Evolutionary conservation across 148 eudicot species (phyloP).

Genomic region (Talinum fruticosum): DNA sequence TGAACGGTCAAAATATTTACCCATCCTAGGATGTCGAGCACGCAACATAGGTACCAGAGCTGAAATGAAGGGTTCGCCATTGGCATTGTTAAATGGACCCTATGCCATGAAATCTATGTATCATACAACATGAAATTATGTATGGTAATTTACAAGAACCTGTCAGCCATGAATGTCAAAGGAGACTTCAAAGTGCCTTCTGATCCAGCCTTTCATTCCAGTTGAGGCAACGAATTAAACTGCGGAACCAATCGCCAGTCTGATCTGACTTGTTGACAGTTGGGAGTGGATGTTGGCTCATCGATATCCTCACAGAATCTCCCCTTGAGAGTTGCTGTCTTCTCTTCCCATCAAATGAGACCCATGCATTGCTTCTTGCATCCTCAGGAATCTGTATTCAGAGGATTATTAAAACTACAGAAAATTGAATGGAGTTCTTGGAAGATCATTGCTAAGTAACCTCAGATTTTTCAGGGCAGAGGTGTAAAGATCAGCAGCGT

Average conservation of each 20-base stretch:
- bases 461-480: not conserved
- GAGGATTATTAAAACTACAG: not conserved
- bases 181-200: constrained; percentile 65
- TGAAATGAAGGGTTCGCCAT: not conserved
- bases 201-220: constrained; percentile 98
- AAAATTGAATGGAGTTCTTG: not conserved
- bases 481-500: not conserved
- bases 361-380: constrained; percentile 99
- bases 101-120: constrained; percentile 22
- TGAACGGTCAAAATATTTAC: not conserved
- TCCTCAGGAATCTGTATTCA: constrained; percentile 74
- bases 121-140: constrained; percentile 22
- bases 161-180: constrained; percentile 7
- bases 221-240: constrained; percentile 91
- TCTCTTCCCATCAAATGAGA: constrained; percentile 98
- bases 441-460: not conserved
- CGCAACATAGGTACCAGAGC: not conserved
- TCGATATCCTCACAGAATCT: constrained; percentile 76
- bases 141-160: constrained; percentile 42
- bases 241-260: constrained; percentile 97
- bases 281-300: constrained; percentile 98
- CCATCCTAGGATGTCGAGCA: not conserved
- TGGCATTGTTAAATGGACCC: constrained; percentile 8
- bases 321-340: constrained; percentile 98
- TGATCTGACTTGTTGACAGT: constrained; percentile 96